Conservation (phyloP, 441 rosid species). For the Populus hybrid region DNA sequence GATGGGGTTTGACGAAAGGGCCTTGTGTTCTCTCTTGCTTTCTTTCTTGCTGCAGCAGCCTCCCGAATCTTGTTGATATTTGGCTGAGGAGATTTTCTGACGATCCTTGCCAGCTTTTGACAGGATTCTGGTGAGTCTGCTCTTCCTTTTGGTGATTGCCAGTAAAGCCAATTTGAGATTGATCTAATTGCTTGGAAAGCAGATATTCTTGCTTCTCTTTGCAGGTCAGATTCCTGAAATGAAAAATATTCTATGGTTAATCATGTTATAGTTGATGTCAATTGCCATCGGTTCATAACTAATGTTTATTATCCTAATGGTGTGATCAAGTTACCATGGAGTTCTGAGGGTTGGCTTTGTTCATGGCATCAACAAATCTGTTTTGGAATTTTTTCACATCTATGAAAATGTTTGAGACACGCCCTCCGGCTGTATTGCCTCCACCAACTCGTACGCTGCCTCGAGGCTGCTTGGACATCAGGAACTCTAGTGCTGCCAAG, state of each 20-base stretch:
- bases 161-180: constrained; percentile 69
- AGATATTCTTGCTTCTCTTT: constrained; percentile 47
- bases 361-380: constrained; percentile 38
- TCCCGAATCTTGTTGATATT: constrained; percentile 58
- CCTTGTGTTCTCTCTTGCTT: constrained; percentile 24
- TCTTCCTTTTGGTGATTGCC: constrained; percentile 55
- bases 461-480: constrained; percentile 89
- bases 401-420: constrained; percentile 67
- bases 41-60: constrained; percentile 65
- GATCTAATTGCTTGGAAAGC: constrained; percentile 72
- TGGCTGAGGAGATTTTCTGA: constrained; percentile 36
- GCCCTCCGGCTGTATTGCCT: constrained; percentile 47
- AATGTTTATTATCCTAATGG: neutral
- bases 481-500: constrained; percentile 77
- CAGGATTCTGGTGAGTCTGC: constrained; percentile 22
- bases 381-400: constrained; percentile 78
- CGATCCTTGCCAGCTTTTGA: constrained; percentile 31
- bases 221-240: constrained; percentile 45
- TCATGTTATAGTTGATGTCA: neutral
- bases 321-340: constrained; percentile 31
- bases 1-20: constrained; percentile 16
- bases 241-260: neutral
- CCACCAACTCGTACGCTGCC: constrained; percentile 76
- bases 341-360: constrained; percentile 25
- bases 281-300: neutral